phyloP scores from a whole-genome alignment of 768 basidiomycete species.

The Mycena metata region DNA sequence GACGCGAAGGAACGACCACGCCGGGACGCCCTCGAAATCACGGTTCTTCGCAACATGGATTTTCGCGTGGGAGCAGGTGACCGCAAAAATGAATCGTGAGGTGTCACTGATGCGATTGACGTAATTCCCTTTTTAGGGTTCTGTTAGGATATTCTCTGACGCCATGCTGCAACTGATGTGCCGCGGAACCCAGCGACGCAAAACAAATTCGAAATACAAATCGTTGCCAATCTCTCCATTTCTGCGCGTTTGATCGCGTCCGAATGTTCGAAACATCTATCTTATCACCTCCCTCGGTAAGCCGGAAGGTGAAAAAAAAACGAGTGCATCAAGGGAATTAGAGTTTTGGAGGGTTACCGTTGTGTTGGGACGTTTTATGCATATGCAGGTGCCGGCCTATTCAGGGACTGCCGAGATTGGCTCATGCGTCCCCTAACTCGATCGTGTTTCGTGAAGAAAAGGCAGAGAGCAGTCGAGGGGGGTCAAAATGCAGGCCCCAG shows the following conservation, averaged over 20 bases:
- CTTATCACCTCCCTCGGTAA: background rate
- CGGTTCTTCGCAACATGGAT: constrained; percentile 23
- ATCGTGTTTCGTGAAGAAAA: constrained; percentile 63
- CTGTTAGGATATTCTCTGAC: too few species aligned
- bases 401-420: constrained; percentile 41
- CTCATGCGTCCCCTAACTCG: constrained; percentile 48
- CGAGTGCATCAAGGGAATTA: constrained; percentile 42
- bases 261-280: background rate
- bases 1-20: constrained; percentile 39
- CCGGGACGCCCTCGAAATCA: constrained; percentile 12
- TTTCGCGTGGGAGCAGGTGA: constrained; percentile 9
- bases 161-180: too few species aligned
- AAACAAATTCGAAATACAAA: background rate
- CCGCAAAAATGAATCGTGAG: background rate
- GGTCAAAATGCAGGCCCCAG: background rate
- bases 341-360: constrained; percentile 56
- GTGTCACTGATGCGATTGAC: background rate
- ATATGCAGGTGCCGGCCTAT: constrained; percentile 50
- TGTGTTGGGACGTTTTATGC: constrained; percentile 52
- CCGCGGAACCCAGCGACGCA: background rate
- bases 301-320: background rate
- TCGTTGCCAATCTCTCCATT: constrained; percentile 2
- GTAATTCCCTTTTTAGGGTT: background rate
- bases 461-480: constrained; percentile 19
- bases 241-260: background rate